Conservation (phyloP, 2,329 filamentous ascomycete genomes). For the Claviceps quebecensis region DNA sequence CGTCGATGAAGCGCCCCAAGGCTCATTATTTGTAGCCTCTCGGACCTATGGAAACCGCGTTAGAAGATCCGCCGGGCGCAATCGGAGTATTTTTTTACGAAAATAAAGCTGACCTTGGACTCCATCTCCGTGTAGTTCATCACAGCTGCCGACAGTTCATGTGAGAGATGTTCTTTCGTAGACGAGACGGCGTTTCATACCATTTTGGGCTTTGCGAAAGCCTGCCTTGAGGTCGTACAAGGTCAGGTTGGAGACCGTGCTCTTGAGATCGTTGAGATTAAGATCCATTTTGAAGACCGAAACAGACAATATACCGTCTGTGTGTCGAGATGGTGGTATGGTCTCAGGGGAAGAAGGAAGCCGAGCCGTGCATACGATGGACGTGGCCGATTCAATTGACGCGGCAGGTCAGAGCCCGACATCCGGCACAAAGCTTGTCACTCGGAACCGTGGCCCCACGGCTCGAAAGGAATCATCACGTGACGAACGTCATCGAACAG, state of each 20-base stretch:
- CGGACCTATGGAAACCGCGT: constrained; percentile 48
- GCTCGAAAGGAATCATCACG: no score
- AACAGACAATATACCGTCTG: not conserved
- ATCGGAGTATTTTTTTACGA: constrained; percentile 7
- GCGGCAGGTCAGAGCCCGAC: not conserved
- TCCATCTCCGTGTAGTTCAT: constrained; percentile 99
- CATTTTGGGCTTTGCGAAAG: constrained; percentile 93
- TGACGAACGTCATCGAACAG: no score
- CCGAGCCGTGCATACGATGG: not conserved
- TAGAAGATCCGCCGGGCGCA: constrained; percentile 2
- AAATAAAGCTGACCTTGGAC: constrained; percentile 34
- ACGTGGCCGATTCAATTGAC: not conserved
- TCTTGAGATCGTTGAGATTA: constrained; percentile 71
- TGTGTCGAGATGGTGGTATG: not conserved
- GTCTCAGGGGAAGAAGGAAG: not conserved
- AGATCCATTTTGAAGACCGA: constrained; percentile 56
- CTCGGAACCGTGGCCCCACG: not conserved
- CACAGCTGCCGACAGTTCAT: constrained; percentile 49
- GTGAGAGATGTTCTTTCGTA: not conserved
- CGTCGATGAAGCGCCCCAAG: constrained; percentile 76
- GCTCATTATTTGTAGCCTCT: constrained; percentile 98
- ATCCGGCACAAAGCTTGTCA: not conserved
- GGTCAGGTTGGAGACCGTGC: constrained; percentile 79
- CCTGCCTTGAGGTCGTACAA: constrained; percentile 93
- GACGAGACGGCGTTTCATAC: constrained; percentile 30